Percentiles rank a stretch among this genome's conserved stretches.
Evolutionary conservation across 805 yeast genomes (phyloP).

Genomic region (Monosporozyma aerobia): DNA sequence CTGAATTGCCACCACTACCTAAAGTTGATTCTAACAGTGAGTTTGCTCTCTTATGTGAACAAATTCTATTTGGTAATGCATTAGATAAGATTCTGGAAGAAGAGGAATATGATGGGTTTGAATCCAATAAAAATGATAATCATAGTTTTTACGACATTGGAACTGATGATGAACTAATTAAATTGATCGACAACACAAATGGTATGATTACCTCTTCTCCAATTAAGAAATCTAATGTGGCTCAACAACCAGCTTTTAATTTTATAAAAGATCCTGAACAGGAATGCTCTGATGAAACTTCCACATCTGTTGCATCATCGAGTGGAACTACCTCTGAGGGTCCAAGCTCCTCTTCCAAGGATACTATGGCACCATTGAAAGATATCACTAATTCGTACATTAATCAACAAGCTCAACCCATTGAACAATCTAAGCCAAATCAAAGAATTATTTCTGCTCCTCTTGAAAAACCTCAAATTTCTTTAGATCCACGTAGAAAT

Average conservation of each 20-base stretch:
- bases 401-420: not conserved
- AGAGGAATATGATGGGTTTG: conserved; percentile 10
- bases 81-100: conserved; percentile 22
- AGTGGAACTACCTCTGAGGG: not conserved
- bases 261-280: not conserved
- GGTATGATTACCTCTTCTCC: not conserved
- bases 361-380: conserved; percentile 1
- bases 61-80: conserved; percentile 23
- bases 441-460: conserved; percentile 1
- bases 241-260: conserved; percentile 3
- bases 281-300: not conserved
- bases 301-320: not conserved
- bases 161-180: not conserved
- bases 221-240: not conserved
- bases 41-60: conserved; percentile 26
- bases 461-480: conserved; percentile 1
- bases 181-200: not conserved
- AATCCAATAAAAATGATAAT: not conserved
- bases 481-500: conserved; percentile 28
- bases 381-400: conserved; percentile 6
- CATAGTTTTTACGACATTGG: not conserved
- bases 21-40: conserved; percentile 17
- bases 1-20: conserved; percentile 15
- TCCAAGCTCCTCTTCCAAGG: not conserved
- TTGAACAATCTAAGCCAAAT: not conserved